Evolutionary conservation across 805 yeast genomes (phyloP).

Genomic region (Hanseniaspora guilliermondii): DNA sequence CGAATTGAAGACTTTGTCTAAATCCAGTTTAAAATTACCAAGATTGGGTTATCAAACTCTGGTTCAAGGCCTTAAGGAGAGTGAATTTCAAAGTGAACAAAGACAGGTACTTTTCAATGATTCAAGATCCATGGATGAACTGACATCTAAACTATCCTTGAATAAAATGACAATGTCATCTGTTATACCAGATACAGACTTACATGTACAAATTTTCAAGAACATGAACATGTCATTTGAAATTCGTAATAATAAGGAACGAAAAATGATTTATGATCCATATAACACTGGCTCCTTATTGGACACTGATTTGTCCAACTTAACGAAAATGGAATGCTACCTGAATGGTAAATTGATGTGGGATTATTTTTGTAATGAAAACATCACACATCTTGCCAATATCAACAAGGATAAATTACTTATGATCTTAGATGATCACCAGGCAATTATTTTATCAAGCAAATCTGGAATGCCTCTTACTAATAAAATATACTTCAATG

Average conservation of each 20-base stretch:
- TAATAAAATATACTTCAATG: constrained; percentile 35
- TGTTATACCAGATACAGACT: constrained; percentile 23
- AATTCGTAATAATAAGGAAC: constrained; percentile 28
- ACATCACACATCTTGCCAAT: constrained; percentile 32
- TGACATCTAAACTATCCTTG: constrained; percentile 27
- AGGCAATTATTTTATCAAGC: constrained; percentile 28
- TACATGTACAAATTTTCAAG: constrained; percentile 23
- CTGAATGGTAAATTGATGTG: constrained; percentile 27
- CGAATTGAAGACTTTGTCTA: constrained; percentile 11
- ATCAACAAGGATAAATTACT: constrained; percentile 37
- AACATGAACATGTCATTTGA: constrained; percentile 24
- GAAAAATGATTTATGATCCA: constrained; percentile 19
- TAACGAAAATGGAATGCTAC: constrained; percentile 27
- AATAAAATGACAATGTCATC: constrained; percentile 27
- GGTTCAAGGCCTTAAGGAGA: constrained; percentile 44
- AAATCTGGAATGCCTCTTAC: constrained; percentile 27
- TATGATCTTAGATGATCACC: constrained; percentile 33
- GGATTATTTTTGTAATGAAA: constrained; percentile 34
- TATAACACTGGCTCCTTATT: not conserved
- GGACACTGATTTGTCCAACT: constrained; percentile 19
- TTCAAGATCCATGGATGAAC: constrained; percentile 24
- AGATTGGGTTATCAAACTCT: constrained; percentile 52
- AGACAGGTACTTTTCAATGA: constrained; percentile 41
- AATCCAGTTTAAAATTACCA: constrained; percentile 42
- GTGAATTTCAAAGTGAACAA: constrained; percentile 17